Base-by-base conservation (phyloP, 345 rosid species). In the Salix brachista region DNA sequence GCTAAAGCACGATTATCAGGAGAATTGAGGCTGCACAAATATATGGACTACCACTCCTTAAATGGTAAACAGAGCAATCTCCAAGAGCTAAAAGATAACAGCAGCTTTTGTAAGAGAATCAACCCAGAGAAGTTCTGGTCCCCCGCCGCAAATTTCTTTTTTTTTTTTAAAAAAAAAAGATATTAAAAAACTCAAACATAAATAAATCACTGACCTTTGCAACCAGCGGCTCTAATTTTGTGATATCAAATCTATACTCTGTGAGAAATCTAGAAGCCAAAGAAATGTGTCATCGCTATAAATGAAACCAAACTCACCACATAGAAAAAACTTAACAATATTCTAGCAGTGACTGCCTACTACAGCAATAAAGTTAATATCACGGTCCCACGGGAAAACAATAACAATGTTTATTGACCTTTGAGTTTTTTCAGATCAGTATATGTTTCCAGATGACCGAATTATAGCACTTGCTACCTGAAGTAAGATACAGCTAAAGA, bases 1-100 rank as follows among this genome's bases (percentile, higher is more conserved):
- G 98, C 99, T 82, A 92, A 83, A 80, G 97, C 97, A 9, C 97
- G 95, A 48, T 91, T 96, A 78, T 96, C 99, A 79, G 99, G 99
- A 74, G 99, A 96, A 87, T 93, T 93, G 97, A 79, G 98, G 99
- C 99, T 96, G 90, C 82, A 85, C 64, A 74, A 67, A 23, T 44
- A 67, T n/a, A 78, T 44, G 50, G 11, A 10, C 6, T 23, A 42
- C 19, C 70, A 34, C 18, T 19, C 28, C 34, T 70, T 17, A 13
- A 32, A 74, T 28, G 25, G 25, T 14, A 44, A n/a, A 78, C 9
- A 21, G 39, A 52, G 48, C 1, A 71, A n/a, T 67, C n/a, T 8
- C 11, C 16, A 56, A 50, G 70, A 58, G 71, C 56, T 6, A 70
- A 36, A 4, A 42, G 60, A 68, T 36, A 70, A n/a, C 36, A 48